Evolutionary conservation across 345 rosid species (phyloP).

Genomic region (Hypericum perforatum): DNA sequence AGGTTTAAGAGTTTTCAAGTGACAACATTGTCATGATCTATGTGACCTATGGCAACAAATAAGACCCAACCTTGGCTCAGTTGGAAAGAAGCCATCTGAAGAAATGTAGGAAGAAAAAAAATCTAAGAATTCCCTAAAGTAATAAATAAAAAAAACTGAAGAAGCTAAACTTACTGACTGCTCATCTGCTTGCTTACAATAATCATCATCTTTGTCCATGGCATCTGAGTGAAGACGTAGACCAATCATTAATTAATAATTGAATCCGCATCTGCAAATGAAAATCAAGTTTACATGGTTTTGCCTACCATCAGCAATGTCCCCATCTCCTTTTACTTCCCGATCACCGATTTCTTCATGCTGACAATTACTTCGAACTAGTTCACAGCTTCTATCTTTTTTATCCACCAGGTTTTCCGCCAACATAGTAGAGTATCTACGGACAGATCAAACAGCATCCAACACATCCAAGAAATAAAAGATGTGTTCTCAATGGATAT

Average conservation of each 20-base stretch:
- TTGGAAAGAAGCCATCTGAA: too few relatives aligned
- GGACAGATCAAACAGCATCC: slow-evolving; percentile 4
- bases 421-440: slow-evolving; percentile 96
- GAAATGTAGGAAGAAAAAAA: background rate
- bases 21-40: too few relatives aligned
- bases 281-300: slow-evolving; percentile 8
- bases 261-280: background rate
- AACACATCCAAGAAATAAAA: background rate
- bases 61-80: too few relatives aligned
- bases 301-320: slow-evolving; percentile 40
- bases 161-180: slow-evolving; percentile 46
- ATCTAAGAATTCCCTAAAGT: background rate
- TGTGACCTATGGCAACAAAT: too few relatives aligned
- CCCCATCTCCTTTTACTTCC: slow-evolving; percentile 20
- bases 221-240: slow-evolving; percentile 36
- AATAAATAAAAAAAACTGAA: background rate
- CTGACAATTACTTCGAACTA: slow-evolving; percentile 18
- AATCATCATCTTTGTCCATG: slow-evolving; percentile 65
- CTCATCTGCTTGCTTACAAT: slow-evolving; percentile 46
- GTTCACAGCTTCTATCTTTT: slow-evolving; percentile 29
- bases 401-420: slow-evolving; percentile 90
- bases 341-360: slow-evolving; percentile 28
- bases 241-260: slow-evolving; percentile 10
- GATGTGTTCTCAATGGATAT: background rate
- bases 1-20: too few relatives aligned